Evolutionary conservation across 306 rosid genomes (phyloP).

Genomic region (Vigna radiata): DNA sequence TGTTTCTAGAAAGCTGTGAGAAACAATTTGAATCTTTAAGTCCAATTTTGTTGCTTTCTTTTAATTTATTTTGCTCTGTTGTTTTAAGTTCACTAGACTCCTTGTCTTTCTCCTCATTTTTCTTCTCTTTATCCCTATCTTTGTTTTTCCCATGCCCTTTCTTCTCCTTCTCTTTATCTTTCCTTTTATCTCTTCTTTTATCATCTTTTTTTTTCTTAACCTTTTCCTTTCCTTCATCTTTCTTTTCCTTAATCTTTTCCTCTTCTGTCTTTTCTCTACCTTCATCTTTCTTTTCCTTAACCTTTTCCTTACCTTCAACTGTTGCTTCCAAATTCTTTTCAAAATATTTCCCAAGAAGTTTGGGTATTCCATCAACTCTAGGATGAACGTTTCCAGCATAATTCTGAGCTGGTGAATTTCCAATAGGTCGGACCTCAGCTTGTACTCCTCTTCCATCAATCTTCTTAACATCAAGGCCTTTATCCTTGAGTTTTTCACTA

Average conservation of each 20-base stretch:
- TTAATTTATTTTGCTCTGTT: constrained; percentile 52
- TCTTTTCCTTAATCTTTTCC: neutral
- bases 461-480: constrained; percentile 51
- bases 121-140: constrained; percentile 72
- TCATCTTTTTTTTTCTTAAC: constrained; percentile 60
- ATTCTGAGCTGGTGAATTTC: constrained; percentile 55
- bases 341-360: constrained; percentile 51
- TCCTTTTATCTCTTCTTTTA: constrained; percentile 59
- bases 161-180: constrained; percentile 66
- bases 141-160: constrained; percentile 75
- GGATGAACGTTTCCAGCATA: constrained; percentile 46
- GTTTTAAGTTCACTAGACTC: constrained; percentile 43
- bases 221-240: constrained; percentile 52
- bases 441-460: constrained; percentile 52
- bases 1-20: constrained; percentile 51
- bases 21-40: constrained; percentile 44
- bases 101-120: constrained; percentile 55
- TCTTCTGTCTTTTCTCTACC: constrained; percentile 48
- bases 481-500: constrained; percentile 59
- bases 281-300: constrained; percentile 46
- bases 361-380: constrained; percentile 54
- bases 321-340: constrained; percentile 47
- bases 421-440: constrained; percentile 50
- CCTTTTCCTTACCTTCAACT: constrained; percentile 51
- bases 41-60: constrained; percentile 54